A percentile compares a stretch with the other conserved stretches of the same genome.
Evolutionary conservation across 306 rosid species (phyloP).

Genomic region (Trichosanthes truncata): DNA sequence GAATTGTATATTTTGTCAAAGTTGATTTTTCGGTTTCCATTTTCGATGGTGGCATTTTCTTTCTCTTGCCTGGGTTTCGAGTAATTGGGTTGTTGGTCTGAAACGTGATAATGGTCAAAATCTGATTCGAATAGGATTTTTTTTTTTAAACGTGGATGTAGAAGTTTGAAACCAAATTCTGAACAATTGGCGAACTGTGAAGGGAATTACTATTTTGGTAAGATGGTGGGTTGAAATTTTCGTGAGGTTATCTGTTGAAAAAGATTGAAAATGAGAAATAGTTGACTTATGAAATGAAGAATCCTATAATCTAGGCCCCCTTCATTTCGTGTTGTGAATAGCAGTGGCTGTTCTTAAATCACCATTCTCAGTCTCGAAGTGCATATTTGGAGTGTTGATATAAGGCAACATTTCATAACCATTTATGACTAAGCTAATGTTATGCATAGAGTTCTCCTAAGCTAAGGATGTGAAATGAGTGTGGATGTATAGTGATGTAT

Average conservation of each 20-base stretch:
- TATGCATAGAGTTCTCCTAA: background rate
- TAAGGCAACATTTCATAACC: background rate
- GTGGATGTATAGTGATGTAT: background rate
- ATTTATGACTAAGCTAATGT: background rate
- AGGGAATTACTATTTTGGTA: background rate
- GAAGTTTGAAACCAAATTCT: background rate
- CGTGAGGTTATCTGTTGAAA: background rate
- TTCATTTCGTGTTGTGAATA: background rate
- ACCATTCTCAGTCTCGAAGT: background rate
- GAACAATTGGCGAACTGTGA: background rate
- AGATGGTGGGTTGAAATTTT: background rate
- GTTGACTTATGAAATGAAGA: conserved; percentile 1
- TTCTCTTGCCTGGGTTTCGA: background rate
- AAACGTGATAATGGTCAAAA: background rate
- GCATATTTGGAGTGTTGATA: background rate
- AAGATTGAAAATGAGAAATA: background rate
- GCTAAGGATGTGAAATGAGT: background rate
- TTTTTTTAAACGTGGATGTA: background rate
- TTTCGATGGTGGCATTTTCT: background rate
- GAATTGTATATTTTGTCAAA: background rate
- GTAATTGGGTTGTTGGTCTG: background rate
- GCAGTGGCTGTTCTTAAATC: background rate
- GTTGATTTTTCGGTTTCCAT: background rate
- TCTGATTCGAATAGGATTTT: background rate
- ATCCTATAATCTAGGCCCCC: background rate